Percentiles rank a stretch among this genome's conserved stretches.
Conservation (phyloP, 108 stramenopile species). For the Cyclostephanos invisitatus region DNA sequence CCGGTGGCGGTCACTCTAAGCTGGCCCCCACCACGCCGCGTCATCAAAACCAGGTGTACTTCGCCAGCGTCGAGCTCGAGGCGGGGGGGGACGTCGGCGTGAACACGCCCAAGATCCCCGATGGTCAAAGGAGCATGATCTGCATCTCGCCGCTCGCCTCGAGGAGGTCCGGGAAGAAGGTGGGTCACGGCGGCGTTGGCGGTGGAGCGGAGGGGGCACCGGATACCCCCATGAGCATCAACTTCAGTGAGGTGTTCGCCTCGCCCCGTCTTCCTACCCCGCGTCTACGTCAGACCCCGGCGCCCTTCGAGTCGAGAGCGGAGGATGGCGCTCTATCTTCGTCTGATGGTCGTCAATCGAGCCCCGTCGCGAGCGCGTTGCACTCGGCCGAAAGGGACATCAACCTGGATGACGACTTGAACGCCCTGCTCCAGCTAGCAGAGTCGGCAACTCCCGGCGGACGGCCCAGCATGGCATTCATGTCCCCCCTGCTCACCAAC, state of each 20-base stretch:
- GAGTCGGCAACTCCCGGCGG: slow-evolving; percentile 61
- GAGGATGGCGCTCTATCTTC: slow-evolving; percentile 46
- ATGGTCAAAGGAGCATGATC: slow-evolving; percentile 62
- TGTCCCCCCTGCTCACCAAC: slow-evolving; percentile 44
- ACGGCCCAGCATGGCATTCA: slow-evolving; percentile 25
- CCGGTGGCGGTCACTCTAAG: slow-evolving; percentile 27
- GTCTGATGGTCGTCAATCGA: slow-evolving; percentile 33
- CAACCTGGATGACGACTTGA: slow-evolving; percentile 86
- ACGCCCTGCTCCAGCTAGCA: slow-evolving; percentile 78
- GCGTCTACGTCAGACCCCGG: slow-evolving; percentile 7
- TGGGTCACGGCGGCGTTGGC: neutral
- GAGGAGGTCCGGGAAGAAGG: slow-evolving; percentile 30
- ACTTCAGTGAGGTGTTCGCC: slow-evolving; percentile 77
- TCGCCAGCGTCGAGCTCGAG: slow-evolving; percentile 56
- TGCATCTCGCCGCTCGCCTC: slow-evolving; percentile 82
- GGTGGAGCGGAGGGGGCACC: slow-evolving; percentile 14
- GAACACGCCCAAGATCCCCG: slow-evolving; percentile 26
- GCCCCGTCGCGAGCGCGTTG: slow-evolving; percentile 61
- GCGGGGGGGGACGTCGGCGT: slow-evolving; percentile 43
- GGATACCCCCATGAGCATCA: slow-evolving; percentile 61
- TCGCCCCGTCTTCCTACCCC: slow-evolving; percentile 49
- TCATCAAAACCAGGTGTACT: slow-evolving; percentile 51
- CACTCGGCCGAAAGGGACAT: slow-evolving; percentile 76
- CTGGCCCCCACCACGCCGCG: slow-evolving; percentile 54
- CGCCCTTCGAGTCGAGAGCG: slow-evolving; percentile 16